Conservation (phyloP, 2,329 filamentous ascomycete genomes). For the Exophiala xenobiotica region DNA sequence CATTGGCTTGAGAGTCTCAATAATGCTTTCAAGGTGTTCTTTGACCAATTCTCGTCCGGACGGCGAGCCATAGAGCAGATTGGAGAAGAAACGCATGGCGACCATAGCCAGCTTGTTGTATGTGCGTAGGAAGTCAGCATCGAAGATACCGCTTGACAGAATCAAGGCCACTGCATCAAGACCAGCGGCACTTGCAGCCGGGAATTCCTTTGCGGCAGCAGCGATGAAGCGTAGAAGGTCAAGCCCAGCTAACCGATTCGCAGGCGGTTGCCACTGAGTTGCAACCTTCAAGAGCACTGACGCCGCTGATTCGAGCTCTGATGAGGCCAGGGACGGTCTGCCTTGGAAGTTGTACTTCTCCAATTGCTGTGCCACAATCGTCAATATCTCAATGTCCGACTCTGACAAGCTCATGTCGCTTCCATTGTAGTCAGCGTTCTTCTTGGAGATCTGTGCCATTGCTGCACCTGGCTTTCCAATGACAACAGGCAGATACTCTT, state of each 20-base stretch:
- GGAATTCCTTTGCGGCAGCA: constrained; percentile 64
- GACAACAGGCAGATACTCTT: constrained; percentile 73
- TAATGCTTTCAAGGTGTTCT: constrained; percentile 58
- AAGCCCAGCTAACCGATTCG: constrained; percentile 76
- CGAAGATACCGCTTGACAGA: constrained; percentile 57
- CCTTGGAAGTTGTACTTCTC: constrained; percentile 44
- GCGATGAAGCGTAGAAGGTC: constrained; percentile 85
- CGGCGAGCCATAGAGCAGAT: constrained; percentile 71
- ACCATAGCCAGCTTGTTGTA: constrained; percentile 78
- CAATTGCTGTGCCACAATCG: constrained; percentile 61
- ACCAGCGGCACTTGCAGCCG: constrained; percentile 57
- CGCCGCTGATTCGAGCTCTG: constrained; percentile 39
- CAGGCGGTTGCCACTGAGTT: constrained; percentile 71
- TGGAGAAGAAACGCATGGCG: constrained; percentile 74
- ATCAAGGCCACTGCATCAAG: constrained; percentile 63
- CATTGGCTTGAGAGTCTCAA: constrained; percentile 64
- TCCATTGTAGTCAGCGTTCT: constrained; percentile 70
- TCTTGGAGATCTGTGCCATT: constrained; percentile 70
- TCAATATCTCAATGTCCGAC: constrained; percentile 64
- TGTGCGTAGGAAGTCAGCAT: constrained; percentile 59
- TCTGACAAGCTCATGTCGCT: constrained; percentile 75
- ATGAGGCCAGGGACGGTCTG: constrained; percentile 37
- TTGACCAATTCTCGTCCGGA: constrained; percentile 67
- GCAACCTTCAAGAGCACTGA: constrained; percentile 69
- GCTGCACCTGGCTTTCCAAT: constrained; percentile 69